These are phyloP conservation scores for Fomitopsis betulina DNA, from an alignment of 1,284 basidiomycete genomes.

Conservation along the genomic window DNA sequence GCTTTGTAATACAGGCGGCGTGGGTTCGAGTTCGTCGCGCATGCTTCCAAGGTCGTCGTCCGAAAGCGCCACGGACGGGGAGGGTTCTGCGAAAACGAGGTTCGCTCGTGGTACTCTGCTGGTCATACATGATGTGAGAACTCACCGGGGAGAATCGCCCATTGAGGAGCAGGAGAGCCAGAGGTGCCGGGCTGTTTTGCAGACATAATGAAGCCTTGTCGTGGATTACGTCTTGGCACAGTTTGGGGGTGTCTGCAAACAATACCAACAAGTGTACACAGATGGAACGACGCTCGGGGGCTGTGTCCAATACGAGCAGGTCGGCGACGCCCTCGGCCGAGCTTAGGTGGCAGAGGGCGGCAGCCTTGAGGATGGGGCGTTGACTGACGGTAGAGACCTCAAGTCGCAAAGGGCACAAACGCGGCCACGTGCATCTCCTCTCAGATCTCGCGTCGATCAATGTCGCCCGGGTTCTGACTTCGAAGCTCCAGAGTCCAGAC, in stretches of 20 bases:
- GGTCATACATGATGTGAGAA: background rate
- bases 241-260: no score
- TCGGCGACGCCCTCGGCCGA: no score
- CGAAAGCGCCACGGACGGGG: slow-evolving; percentile 1
- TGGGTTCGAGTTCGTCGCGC: slow-evolving; percentile 12
- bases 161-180: background rate
- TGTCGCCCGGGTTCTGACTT: background rate
- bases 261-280: no score
- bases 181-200: background rate
- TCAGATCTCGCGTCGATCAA: background rate
- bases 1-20: slow-evolving; percentile 3
- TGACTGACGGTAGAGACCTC: background rate
- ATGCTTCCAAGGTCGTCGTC: slow-evolving; percentile 8
- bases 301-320: no score
- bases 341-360: no score
- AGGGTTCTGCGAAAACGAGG: background rate
- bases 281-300: no score
- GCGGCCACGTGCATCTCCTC: background rate
- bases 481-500: background rate
- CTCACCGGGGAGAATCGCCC: background rate
- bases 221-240: background rate
- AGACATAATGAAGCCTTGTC: background rate
- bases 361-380: background rate
- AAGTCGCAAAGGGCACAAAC: background rate
- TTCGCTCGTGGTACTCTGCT: background rate